Evolutionary conservation across 1,284 basidiomycete species (phyloP), one percentile per base, ranked within the genome.

Genomic region (Malassezia cuniculi): DNA sequence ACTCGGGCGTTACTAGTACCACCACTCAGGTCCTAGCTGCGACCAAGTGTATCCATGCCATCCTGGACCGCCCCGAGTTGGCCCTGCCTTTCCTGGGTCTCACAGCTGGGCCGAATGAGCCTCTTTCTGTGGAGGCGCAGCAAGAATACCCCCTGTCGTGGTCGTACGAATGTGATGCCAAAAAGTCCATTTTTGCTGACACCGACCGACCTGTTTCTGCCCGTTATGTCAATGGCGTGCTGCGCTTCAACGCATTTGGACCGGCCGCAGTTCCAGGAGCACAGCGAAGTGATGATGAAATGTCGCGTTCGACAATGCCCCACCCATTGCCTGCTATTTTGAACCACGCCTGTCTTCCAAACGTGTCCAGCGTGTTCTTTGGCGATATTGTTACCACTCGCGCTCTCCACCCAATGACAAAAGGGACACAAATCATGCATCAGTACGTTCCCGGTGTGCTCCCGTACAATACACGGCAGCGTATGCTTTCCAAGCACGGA

Each of bases 221-320:
- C 21, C 50, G 47, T 27, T 66, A 66, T 41, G 50, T 65, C 16
- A 60, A 66, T 35, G 58, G 60, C 8, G 63, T 66, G 9, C 49
- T 66, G 8, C 55, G 61, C 11, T 60, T 63, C 51, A 66, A 66
- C 39, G 63, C 63, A 7, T 66, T 66, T 32, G 63, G 63, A 1
- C 63, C 63, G 3, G 57, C 51, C 6, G 47, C 53, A 22, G 51
- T 45, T 24, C 59, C 57, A 0, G 54, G 48, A 3, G 51, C 51
- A 9, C 41, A 46, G 8, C 36, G 32, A 12, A 37, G 30, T 11
- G 16, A 38, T n/a, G 46, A 39, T 16, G 36, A 41, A 20, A 50
- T 60, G 18, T 46, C 54, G 3, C 48, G 55, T 4, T 55, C 55
- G 1, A 63, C 63, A 15, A 62, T 63, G 58, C 60, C 63, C 22